A percentile compares a stretch with the other conserved stretches of the same genome.
Conservation (phyloP, 2,329 filamentous ascomycete species). For the Fonsecaea monophora region DNA sequence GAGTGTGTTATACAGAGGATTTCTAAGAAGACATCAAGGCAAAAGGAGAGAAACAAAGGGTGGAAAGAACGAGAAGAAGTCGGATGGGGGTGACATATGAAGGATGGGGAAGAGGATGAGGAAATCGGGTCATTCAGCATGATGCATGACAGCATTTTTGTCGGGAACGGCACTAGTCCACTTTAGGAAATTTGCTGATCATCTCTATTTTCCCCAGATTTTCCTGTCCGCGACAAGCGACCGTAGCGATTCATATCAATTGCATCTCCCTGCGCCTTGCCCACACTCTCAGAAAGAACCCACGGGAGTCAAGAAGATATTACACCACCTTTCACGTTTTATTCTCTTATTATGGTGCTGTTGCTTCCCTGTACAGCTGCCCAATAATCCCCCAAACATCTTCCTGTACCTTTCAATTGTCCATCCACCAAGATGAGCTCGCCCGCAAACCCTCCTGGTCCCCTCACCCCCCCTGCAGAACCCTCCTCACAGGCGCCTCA, state of each 20-base stretch:
- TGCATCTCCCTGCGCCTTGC: background rate
- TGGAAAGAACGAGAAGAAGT: background rate
- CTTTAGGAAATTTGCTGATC: background rate
- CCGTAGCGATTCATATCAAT: background rate
- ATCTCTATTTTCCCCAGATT: conserved; percentile 15
- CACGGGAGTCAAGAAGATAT: background rate
- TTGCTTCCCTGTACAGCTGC: no score
- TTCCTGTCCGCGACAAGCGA: background rate
- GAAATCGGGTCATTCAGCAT: conserved; percentile 13
- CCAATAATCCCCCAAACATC: background rate
- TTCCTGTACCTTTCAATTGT: background rate
- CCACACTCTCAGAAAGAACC: background rate
- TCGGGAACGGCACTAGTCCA: background rate
- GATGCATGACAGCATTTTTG: conserved; percentile 19
- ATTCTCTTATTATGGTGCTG: background rate
- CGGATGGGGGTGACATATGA: conserved; percentile 7
- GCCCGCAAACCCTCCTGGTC: conserved; percentile 40
- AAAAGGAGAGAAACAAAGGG: background rate
- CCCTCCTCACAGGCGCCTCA: conserved; percentile 41
- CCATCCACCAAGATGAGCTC: conserved; percentile 30
- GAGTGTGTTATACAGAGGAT: conserved; percentile 6
- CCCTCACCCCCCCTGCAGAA: conserved; percentile 54
- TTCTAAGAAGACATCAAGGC: conserved; percentile 6
- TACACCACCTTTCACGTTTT: background rate
- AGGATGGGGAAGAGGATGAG: background rate